Evolutionary conservation across 306 rosid genomes (phyloP).

Genomic region (Corylus heterophylla): DNA sequence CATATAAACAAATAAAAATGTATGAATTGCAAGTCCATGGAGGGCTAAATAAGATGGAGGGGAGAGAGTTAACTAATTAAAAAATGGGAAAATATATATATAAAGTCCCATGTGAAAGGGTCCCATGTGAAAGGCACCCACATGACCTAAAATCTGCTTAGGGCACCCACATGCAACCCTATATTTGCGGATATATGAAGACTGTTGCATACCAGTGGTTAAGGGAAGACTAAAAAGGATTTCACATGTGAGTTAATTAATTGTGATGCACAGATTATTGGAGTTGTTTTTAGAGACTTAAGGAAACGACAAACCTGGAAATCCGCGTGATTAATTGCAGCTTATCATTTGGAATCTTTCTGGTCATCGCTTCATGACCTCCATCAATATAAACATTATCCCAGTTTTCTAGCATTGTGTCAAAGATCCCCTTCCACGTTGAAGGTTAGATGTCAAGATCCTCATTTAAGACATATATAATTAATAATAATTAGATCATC

Average conservation of each 20-base stretch:
- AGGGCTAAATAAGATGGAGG: neutral
- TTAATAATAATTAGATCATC: neutral
- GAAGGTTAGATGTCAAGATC: neutral
- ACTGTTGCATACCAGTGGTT: neutral
- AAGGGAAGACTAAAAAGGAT: neutral
- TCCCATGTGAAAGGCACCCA: slow-evolving; percentile 48
- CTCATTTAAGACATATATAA: neutral
- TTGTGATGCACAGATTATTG: neutral
- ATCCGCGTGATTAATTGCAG: slow-evolving; percentile 33
- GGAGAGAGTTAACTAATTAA: neutral
- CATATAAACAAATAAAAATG: slow-evolving; percentile 21
- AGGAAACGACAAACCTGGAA: slow-evolving; percentile 42
- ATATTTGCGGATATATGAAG: slow-evolving; percentile 28
- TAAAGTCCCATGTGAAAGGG: slow-evolving; percentile 44
- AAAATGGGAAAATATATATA: neutral
- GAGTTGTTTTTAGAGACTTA: slow-evolving; percentile 8
- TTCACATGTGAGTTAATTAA: slow-evolving; percentile 35
- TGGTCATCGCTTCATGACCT: slow-evolving; percentile 19
- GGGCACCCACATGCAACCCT: slow-evolving; percentile 7
- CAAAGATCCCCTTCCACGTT: neutral
- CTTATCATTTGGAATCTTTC: slow-evolving; percentile 41
- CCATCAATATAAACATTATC: neutral
- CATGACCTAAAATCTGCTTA: slow-evolving; percentile 34
- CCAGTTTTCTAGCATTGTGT: neutral
- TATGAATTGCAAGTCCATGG: slow-evolving; percentile 35